Base-by-base conservation (phyloP, 169 alveolate genomes). In the Cryptosporidium canis region DNA sequence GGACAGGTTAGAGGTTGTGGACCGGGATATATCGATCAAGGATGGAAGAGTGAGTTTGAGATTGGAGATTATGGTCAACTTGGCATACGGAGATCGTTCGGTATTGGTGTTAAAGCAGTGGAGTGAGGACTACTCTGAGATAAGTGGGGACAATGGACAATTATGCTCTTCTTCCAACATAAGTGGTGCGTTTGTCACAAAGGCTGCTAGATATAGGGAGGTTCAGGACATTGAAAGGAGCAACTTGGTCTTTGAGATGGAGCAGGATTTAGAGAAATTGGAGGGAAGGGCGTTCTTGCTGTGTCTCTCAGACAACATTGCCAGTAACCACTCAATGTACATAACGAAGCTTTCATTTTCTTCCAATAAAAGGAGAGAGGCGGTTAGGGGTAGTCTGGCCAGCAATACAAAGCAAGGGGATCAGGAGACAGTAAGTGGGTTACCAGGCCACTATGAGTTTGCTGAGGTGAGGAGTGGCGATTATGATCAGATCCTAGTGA, bases 121-220 rank as follows among this genome's bases (percentile, higher is more conserved):
- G 83, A 48, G 29, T 44, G 83, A 68, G 24, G 29, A 27, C 12
- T 68, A 41, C 27, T 47, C 45, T 6, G 24, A 56, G 1, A 35
- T 39, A n/a, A 77, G 45, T 37, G 27, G 16, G 18, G 37, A 31
- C 5, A 14, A 70, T 18, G 27, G 39, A 2, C 31, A 29, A 44
- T 24, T 77, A n/a, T 77, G 87, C 21, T 77, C 85, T 31, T 72
- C 87, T 24, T 61, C 87, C 16, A 77, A 77, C 47, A 43, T 77
- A 14, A 77, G 31, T 39, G 58, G 51, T 24, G 53, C 12, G 11
- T 39, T 77, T 41, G 16, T 77, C 9, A 41, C 45, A 6, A 44
- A 44, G 11, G 56, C 24, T 18, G 18, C 37, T 16, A 27, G 39
- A 1, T 39, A 11, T 35, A 24, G 16, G 39, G 65, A 21, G 58